Evolutionary conservation across 2,329 filamentous ascomycete genomes (phyloP), one percentile per base, ranked within the genome.

Genomic region (Neofusicoccum umdonicola): DNA sequence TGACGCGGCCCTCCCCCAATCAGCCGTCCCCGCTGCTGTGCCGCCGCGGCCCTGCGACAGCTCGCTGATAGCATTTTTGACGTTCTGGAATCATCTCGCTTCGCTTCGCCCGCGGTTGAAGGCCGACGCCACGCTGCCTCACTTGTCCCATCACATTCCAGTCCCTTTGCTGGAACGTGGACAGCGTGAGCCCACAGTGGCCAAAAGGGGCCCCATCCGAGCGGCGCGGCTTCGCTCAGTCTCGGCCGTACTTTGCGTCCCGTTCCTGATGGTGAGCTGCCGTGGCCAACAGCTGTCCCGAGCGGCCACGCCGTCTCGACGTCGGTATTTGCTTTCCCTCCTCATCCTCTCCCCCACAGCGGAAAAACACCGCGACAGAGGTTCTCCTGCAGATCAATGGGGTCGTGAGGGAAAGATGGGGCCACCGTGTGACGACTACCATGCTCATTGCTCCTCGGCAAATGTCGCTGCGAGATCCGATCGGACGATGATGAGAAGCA

Each of bases 281-380:
- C 5, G n/a, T 35, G 56, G 31, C 37, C 56, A 37, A 27, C n/a
- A 47, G 56, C n/a, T 60, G 56, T 60, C 42, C 56, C 31, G 56
- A 60, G 56, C 56, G 56, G 56, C 41, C 56, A 22, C 56, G 56
- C 56, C 56, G 56, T 47, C 56, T 13, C 47, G 27, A 19, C 47
- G 17, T 35, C 15, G 22, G 12, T 34, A 15, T 37, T 45, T 31
- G 27, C 42, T 47, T 22, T 27, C 13, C 27, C 37, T 35, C 39
- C 22, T 37, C 27, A 7, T 31, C 27, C 27, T 31, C 27, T 31
- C 56, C 42, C 56, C 56, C 56, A 37, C 56, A 37, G 42, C 42
- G 42, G 41, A 47, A 47, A 35, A 45, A 15, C 41, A 47, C 56
- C 56, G 56, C 17, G 42, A 19, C 15, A 22, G 39, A 57, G 37